Conservation (phyloP, 805 yeast genomes). For the Kluyveromyces siamensis region DNA sequence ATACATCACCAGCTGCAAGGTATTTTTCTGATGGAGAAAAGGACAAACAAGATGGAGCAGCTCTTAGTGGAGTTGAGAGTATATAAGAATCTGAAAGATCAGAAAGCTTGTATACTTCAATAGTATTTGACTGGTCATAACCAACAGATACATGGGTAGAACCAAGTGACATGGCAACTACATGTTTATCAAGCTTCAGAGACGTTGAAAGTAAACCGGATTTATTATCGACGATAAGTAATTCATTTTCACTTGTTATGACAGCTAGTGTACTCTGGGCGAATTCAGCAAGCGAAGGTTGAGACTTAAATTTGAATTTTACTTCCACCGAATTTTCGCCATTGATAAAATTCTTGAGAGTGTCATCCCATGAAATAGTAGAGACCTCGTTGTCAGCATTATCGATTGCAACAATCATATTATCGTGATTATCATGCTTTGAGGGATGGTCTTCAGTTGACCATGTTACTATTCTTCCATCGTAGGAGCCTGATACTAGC, state of each 20-base stretch:
- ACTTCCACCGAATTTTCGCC: slow-evolving; percentile 9
- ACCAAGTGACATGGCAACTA: slow-evolving; percentile 40
- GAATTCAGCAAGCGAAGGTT: slow-evolving; percentile 41
- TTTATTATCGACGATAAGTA: slow-evolving; percentile 27
- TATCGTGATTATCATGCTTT: slow-evolving; percentile 41
- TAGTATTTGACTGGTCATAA: slow-evolving; percentile 30
- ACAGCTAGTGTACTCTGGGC: slow-evolving; percentile 33
- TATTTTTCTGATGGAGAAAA: slow-evolving; percentile 62
- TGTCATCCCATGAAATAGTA: slow-evolving; percentile 89
- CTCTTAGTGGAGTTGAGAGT: slow-evolving; percentile 39
- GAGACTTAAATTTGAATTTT: slow-evolving; percentile 31
- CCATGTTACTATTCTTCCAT: slow-evolving; percentile 70
- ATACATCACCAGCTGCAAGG: slow-evolving; percentile 77
- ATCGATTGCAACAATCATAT: slow-evolving; percentile 51
- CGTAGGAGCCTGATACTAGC: slow-evolving; percentile 63
- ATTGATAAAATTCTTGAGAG: slow-evolving; percentile 35
- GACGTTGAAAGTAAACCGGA: slow-evolving; percentile 26
- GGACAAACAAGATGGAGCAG: slow-evolving; percentile 52
- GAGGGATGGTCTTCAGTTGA: slow-evolving; percentile 29
- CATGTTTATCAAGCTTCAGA: slow-evolving; percentile 30
- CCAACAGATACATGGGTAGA: slow-evolving; percentile 41
- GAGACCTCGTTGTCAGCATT: slow-evolving; percentile 27
- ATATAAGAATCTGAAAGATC: slow-evolving; percentile 26
- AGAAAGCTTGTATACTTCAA: slow-evolving; percentile 33
- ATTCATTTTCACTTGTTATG: slow-evolving; percentile 36